Conservation (phyloP, 148 eudicot genomes). For the Amaranthus hypochondriacus region DNA sequence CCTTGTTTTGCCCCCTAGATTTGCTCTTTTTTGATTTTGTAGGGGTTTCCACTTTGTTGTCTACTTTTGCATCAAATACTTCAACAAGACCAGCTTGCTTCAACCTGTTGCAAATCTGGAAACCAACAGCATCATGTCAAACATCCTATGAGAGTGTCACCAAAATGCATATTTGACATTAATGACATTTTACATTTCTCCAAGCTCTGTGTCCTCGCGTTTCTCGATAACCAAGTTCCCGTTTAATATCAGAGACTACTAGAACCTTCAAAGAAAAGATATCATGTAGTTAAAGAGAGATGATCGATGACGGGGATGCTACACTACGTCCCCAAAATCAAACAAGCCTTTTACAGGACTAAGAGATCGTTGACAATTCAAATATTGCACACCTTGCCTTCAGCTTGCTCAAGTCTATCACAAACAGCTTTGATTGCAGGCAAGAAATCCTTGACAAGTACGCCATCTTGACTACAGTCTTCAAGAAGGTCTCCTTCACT, state of each 20-base stretch:
- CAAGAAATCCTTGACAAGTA: slow-evolving; percentile 70
- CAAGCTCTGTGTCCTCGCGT: slow-evolving; percentile 73
- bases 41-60: slow-evolving; percentile 35
- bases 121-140: slow-evolving; percentile 18
- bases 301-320: slow-evolving; percentile 6
- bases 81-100: slow-evolving; percentile 75
- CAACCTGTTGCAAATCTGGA: slow-evolving; percentile 66
- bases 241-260: slow-evolving; percentile 76
- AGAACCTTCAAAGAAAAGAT: slow-evolving; percentile 56
- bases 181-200: slow-evolving; percentile 65
- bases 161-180: neutral
- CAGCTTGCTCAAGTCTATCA: slow-evolving; percentile 81
- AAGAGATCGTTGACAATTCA: neutral
- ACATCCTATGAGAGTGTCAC: neutral
- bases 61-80: slow-evolving; percentile 58
- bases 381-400: slow-evolving; percentile 59
- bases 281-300: slow-evolving; percentile 10
- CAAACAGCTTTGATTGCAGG: slow-evolving; percentile 80
- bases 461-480: slow-evolving; percentile 52
- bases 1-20: slow-evolving; percentile 34
- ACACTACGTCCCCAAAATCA: neutral
- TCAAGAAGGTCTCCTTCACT: slow-evolving; percentile 34
- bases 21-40: slow-evolving; percentile 25
- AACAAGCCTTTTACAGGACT: neutral
- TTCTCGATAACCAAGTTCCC: slow-evolving; percentile 75